These are phyloP conservation scores for Oryza nivara DNA, from an alignment of 176 grass and related monocot species.

Conservation along the genomic window DNA sequence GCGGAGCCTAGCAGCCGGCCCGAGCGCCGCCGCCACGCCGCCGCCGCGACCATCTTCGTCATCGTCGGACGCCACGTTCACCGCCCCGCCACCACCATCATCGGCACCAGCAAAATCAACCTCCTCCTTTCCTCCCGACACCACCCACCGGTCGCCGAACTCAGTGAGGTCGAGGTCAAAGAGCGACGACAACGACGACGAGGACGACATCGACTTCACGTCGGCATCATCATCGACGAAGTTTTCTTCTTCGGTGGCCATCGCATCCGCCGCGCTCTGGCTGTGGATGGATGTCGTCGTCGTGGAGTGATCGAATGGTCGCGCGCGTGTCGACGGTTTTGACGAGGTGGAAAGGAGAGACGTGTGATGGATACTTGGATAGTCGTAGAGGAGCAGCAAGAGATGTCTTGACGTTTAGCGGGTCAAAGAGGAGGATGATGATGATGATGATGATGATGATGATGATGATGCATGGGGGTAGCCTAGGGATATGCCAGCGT, in stretches of 20 bases:
- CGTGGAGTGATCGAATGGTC: background rate
- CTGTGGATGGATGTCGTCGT: background rate
- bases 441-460: too few relatives aligned
- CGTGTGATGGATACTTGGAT: background rate
- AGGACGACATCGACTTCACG: too few relatives aligned
- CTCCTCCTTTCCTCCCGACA: too few relatives aligned
- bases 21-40: background rate
- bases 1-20: conserved; percentile 10
- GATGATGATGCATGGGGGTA: too few relatives aligned
- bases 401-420: background rate
- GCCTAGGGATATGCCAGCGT: too few relatives aligned
- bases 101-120: background rate
- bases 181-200: background rate
- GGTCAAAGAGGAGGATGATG: too few relatives aligned
- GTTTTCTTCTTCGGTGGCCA: background rate
- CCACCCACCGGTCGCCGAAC: too few relatives aligned
- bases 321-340: background rate
- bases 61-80: background rate
- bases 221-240: background rate
- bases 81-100: too few relatives aligned
- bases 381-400: background rate
- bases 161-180: conserved; percentile 4
- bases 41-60: background rate
- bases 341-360: background rate
- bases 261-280: background rate